phyloP scores from a whole-genome alignment of 768 basidiomycete species.

The Lentinula raphanica region DNA sequence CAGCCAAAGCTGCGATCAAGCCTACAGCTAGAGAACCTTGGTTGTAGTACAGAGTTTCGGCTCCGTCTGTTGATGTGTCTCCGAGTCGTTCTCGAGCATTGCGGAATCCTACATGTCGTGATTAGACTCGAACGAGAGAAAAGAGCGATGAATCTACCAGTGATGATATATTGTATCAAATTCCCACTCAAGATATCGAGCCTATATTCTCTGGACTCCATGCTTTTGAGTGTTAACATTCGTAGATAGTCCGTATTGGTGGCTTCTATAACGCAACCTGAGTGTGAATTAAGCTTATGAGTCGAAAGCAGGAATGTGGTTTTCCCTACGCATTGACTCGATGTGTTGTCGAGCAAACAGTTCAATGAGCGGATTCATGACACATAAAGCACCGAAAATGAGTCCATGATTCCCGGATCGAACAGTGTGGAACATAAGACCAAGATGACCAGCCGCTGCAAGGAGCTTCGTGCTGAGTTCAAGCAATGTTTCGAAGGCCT shows the following conservation, averaged over 20 bases:
- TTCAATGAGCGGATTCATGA: neutral
- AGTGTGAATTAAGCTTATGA: neutral
- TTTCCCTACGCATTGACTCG: neutral
- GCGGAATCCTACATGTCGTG: neutral
- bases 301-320: neutral
- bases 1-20: neutral
- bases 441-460: neutral
- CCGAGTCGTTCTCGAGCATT: neutral
- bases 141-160: neutral
- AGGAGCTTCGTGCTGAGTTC: neutral
- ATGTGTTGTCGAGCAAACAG: neutral
- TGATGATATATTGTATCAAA: conserved; percentile 6
- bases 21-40: neutral
- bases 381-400: neutral
- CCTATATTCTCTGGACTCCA: neutral
- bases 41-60: neutral
- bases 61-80: neutral
- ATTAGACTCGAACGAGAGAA: no score
- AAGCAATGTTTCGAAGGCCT: neutral
- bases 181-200: conserved; percentile 3
- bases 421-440: neutral
- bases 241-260: conserved; percentile 1
- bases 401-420: conserved; percentile 4
- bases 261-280: neutral
- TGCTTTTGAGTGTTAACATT: neutral